phyloP scores from a whole-genome alignment of 1,139 yeast species.

The Citeromyces hawaiiensis region DNA sequence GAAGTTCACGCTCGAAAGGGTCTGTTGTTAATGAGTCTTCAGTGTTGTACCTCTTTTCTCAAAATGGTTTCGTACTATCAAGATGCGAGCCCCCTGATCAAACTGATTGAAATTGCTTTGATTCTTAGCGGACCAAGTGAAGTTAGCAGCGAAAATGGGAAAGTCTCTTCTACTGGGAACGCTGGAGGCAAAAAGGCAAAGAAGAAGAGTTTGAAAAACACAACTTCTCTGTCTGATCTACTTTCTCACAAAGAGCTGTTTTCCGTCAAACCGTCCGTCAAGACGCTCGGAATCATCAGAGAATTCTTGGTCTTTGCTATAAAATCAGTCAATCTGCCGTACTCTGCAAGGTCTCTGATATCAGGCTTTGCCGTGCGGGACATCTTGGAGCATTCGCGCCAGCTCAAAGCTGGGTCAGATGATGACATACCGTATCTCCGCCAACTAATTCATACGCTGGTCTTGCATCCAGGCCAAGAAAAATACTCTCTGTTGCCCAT shows the following conservation, averaged over 20 bases:
- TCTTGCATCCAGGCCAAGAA: conserved; percentile 51
- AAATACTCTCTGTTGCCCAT: conserved; percentile 59
- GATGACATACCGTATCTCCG: conserved; percentile 14
- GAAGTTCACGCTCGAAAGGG: conserved; percentile 10
- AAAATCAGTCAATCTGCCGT: conserved; percentile 37
- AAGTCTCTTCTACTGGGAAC: conserved; percentile 5
- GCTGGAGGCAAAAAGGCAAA: conserved; percentile 20
- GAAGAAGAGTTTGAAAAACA: conserved; percentile 30
- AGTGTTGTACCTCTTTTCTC: not conserved
- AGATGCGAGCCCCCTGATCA: conserved; percentile 5
- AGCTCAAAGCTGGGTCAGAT: not conserved
- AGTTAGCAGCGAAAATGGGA: conserved; percentile 4
- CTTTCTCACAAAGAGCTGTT: conserved; percentile 58
- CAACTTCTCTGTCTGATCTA: conserved; percentile 39
- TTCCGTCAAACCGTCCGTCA: conserved; percentile 22
- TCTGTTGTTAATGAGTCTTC: not conserved
- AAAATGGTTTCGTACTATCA: not conserved
- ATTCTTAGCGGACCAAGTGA: conserved; percentile 28
- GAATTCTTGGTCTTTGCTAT: conserved; percentile 36
- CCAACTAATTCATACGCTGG: conserved; percentile 26
- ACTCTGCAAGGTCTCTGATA: conserved; percentile 50
- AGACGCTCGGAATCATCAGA: conserved; percentile 26
- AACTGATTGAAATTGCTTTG: conserved; percentile 33
- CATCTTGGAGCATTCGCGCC: conserved; percentile 15
- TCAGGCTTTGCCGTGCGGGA: conserved; percentile 42